Percentiles rank a stretch among this genome's conserved stretches.
These are phyloP conservation scores for Plantago elongata DNA, from an alignment of 257 asterid genomes.

Conservation along the genomic window DNA sequence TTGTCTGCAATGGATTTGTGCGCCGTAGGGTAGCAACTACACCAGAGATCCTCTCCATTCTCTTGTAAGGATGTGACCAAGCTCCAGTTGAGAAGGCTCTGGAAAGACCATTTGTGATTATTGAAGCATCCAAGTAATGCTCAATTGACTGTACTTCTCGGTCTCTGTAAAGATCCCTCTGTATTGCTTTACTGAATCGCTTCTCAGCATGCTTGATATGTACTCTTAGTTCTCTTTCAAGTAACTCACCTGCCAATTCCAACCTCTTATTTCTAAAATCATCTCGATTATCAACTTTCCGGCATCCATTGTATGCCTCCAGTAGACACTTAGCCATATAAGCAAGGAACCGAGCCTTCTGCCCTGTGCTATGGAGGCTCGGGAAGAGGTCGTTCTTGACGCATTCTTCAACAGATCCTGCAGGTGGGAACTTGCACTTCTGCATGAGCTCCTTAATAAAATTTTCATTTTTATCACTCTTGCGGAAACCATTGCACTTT, in stretches of 20 bases:
- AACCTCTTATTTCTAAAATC: conserved; percentile 89
- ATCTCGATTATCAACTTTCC: conserved; percentile 78
- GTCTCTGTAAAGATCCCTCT: conserved; percentile 70
- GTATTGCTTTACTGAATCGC: conserved; percentile 70
- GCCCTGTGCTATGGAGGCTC: conserved; percentile 41
- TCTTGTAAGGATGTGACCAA: conserved; percentile 89
- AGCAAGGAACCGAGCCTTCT: conserved; percentile 76
- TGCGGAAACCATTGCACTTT: conserved; percentile 53
- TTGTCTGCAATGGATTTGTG: conserved; percentile 84
- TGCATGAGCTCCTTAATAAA: conserved; percentile 42
- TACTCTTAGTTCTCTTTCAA: conserved; percentile 72
- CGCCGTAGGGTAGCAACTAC: conserved; percentile 89
- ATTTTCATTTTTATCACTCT: conserved; percentile 37
- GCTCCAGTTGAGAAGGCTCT: conserved; percentile 93
- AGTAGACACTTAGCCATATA: conserved; percentile 86
- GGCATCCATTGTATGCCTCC: conserved; percentile 64
- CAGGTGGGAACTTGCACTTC: conserved; percentile 57
- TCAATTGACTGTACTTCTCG: conserved; percentile 51
- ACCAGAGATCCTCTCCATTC: conserved; percentile 76
- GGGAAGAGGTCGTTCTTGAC: conserved; percentile 57
- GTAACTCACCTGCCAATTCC: conserved; percentile 84
- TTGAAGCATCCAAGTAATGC: conserved; percentile 73
- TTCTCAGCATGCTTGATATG: conserved; percentile 82
- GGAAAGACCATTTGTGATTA: conserved; percentile 80
- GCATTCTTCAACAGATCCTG: conserved; percentile 69